Percentiles rank a stretch among this genome's conserved stretches.
Evolutionary conservation across 176 grass and related monocot genomes (phyloP).

Genomic region (Bonia amplexicaulis): DNA sequence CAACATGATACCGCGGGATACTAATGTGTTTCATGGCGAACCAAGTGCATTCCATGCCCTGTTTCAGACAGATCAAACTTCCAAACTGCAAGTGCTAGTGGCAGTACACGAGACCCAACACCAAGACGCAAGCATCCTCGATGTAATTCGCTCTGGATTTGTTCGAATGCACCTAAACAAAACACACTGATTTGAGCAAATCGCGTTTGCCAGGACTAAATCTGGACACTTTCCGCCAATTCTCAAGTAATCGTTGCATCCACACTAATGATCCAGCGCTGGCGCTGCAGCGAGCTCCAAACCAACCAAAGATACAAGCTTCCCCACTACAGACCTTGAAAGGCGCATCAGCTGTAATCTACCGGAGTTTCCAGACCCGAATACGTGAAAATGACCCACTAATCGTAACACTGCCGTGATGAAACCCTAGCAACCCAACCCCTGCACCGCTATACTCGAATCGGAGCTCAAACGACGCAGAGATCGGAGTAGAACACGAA

Average conservation of each 20-base stretch:
- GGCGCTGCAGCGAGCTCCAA: not conserved
- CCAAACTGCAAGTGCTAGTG: not conserved
- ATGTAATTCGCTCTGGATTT: not conserved
- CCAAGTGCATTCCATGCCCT: not conserved
- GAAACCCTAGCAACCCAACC: constrained; percentile 32
- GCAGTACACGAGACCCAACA: not conserved
- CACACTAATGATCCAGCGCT: not conserved
- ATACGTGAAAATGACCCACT: not conserved
- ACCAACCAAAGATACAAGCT: not conserved
- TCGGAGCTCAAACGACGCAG: not conserved
- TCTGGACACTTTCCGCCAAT: not conserved
- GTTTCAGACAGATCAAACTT: not conserved
- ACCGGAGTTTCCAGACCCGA: not conserved
- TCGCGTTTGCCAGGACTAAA: not conserved
- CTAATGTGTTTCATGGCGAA: not conserved
- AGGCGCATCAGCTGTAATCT: not conserved
- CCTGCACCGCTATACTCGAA: not conserved
- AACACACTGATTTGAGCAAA: not conserved
- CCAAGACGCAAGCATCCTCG: not conserved
- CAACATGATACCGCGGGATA: not conserved
- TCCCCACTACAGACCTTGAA: not conserved
- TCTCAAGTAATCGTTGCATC: not conserved
- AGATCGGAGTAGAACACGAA: not conserved
- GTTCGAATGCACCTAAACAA: not conserved
- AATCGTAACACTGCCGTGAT: not conserved